These are phyloP conservation scores for Fusarium sp. DNA, from an alignment of 2,329 filamentous ascomycete species.

Conservation along the genomic window DNA sequence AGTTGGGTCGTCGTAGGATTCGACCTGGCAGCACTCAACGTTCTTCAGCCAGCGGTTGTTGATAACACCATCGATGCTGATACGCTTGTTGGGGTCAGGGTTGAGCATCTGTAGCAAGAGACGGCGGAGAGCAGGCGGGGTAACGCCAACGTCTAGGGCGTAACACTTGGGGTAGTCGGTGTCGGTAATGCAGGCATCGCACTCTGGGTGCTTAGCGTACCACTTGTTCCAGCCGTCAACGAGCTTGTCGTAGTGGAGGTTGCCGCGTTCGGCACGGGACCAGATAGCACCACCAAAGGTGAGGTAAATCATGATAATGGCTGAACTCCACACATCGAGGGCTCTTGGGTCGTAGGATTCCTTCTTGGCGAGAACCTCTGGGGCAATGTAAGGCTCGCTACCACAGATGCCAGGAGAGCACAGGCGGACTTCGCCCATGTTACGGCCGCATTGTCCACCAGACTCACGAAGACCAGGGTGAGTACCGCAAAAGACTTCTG, in stretches of 20 bases:
- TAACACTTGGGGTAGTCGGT: slow-evolving; percentile 76
- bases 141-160: slow-evolving; percentile 76
- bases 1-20: slow-evolving; percentile 77
- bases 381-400: slow-evolving; percentile 88
- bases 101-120: slow-evolving; percentile 87
- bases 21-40: slow-evolving; percentile 84
- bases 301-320: slow-evolving; percentile 85
- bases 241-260: slow-evolving; percentile 75
- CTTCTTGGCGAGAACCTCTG: slow-evolving; percentile 83
- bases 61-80: slow-evolving; percentile 77
- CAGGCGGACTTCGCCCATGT: slow-evolving; percentile 79
- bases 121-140: slow-evolving; percentile 77
- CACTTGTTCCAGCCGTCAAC: slow-evolving; percentile 79
- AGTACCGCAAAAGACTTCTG: slow-evolving; percentile 85
- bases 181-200: slow-evolving; percentile 63
- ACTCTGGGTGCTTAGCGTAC: slow-evolving; percentile 67
- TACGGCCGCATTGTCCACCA: slow-evolving; percentile 79
- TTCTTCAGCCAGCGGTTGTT: slow-evolving; percentile 80
- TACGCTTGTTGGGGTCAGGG: slow-evolving; percentile 79
- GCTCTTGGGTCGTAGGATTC: slow-evolving; percentile 79
- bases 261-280: slow-evolving; percentile 74
- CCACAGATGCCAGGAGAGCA: slow-evolving; percentile 88
- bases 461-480: slow-evolving; percentile 84
- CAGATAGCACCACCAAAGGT: slow-evolving; percentile 81
- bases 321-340: slow-evolving; percentile 89